Conservation (phyloP, 495 filamentous ascomycete genomes). For the Aspergillus sparsus region DNA sequence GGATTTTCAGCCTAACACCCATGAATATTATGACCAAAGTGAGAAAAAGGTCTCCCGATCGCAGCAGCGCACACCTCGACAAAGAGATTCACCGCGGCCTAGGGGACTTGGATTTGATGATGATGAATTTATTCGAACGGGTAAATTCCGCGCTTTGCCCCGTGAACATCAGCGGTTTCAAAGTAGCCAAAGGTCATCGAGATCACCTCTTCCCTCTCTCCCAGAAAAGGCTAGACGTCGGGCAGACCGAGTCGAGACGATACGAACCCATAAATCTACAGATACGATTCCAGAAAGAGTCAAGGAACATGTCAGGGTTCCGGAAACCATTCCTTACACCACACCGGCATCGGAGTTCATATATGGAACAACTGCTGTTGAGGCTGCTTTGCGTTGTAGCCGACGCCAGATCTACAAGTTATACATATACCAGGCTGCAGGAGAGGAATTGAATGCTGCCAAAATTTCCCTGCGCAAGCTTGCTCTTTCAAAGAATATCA, state of each 20-base stretch:
- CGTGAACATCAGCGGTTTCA: conserved; percentile 29
- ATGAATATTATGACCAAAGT: no score
- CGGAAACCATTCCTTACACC: conserved; percentile 71
- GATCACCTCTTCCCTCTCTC: background rate
- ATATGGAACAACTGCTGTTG: conserved; percentile 80
- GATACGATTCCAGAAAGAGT: conserved; percentile 40
- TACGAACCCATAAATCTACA: conserved; percentile 28
- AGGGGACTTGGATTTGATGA: conserved; percentile 29
- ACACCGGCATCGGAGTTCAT: conserved; percentile 89
- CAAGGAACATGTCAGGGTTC: conserved; percentile 43
- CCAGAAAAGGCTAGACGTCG: background rate
- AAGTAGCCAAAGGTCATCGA: background rate
- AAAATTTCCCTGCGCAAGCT: conserved; percentile 57
- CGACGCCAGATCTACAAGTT: conserved; percentile 79
- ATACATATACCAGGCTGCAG: conserved; percentile 63
- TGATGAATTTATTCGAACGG: conserved; percentile 38
- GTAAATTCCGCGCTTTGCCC: conserved; percentile 35
- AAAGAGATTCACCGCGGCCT: background rate
- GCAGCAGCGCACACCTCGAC: background rate
- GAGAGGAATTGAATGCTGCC: conserved; percentile 39
- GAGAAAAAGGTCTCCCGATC: background rate
- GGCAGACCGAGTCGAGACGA: conserved; percentile 3
- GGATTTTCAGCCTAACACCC: conserved; percentile 1
- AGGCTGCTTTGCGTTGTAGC: conserved; percentile 70
- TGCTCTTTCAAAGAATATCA: conserved; percentile 57